Base-by-base conservation (phyloP, 257 asterid genomes). In the Solanum pinnatisectum region DNA sequence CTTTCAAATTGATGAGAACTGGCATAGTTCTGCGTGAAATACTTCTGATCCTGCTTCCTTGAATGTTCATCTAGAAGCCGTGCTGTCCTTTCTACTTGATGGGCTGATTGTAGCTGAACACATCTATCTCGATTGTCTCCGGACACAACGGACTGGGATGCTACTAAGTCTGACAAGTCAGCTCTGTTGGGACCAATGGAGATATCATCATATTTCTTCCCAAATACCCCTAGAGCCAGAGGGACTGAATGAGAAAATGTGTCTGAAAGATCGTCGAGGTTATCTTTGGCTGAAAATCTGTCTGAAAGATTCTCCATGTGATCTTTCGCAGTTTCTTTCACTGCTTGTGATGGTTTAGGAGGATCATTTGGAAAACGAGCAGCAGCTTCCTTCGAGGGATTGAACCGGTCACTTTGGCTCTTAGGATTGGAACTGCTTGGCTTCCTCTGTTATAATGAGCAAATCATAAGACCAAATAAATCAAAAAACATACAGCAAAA, bases 201-300 rank as follows among this genome's bases (percentile, higher is more conserved):
- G 79, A 72, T 76, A 86, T 93, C 91, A 9, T 90, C 89, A 27
- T 90, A 88, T 74, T 90, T 91, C 93, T 90, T 92, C 60, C 90
- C 91, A 10, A 92, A 85, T 25, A 89, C 72, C 20, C 92, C 92
- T 5, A 94, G 93, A 81, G 91, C 94, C 86, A 95, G 91, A 84
- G 98, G 98, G 36, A 97, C 95, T 5, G 98, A 93, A 74, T 92
- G 90, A 60, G 94, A 93, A 77, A 89, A 79, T 87, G 92, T 91
- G 73, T 90, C 91, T 10, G 91, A 81, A 30, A 85, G 91, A 70
- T 88, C 74, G 42, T 87, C 92, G 9, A 77, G 88, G 40, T 84
- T 72, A 90, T 89, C 91, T 88, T 90, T 92, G 83, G 85, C 89
- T 15, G 84, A 44, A 79, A 89, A 79, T 87, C 92, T 91, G 60